Percentiles rank a stretch among this genome's conserved stretches.
These are phyloP conservation scores for Podaxis sp. DNA, from an alignment of 768 basidiomycete species.

Conservation along the genomic window DNA sequence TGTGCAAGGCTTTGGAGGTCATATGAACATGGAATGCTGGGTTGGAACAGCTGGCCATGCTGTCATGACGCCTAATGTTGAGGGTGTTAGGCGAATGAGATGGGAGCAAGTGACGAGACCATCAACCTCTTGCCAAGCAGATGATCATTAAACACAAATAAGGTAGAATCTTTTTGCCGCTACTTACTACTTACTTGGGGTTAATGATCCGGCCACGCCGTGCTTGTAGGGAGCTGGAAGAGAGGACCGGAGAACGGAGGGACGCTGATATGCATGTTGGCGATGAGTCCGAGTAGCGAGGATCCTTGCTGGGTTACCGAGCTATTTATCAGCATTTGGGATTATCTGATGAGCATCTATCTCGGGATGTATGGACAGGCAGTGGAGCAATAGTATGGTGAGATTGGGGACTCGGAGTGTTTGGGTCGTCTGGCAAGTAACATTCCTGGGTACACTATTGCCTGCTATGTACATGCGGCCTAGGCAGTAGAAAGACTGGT, in stretches of 20 bases:
- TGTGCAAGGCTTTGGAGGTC: neutral
- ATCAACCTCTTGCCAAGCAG: no score
- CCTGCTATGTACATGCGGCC: neutral
- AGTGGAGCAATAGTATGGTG: no score
- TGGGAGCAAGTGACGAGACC: neutral
- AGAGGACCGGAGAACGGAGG: neutral
- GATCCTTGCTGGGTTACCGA: neutral
- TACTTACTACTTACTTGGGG: no score
- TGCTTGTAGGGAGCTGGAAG: neutral
- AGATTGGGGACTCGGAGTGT: neutral
- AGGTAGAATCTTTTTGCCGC: no score
- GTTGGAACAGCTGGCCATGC: neutral
- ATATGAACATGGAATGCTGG: neutral
- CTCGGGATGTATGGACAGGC: neutral
- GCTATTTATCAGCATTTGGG: neutral
- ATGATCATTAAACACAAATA: no score
- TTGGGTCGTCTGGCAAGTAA: neutral
- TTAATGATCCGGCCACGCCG: neutral
- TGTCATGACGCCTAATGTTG: neutral
- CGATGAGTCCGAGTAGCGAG: neutral
- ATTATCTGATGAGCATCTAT: neutral
- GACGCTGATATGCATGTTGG: neutral
- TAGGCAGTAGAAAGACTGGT: neutral
- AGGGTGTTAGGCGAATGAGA: neutral
- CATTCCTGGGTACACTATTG: neutral